These are phyloP conservation scores for Suhomyces ambrosiae DNA, from an alignment of 1,139 yeast species.

Conservation along the genomic window DNA sequence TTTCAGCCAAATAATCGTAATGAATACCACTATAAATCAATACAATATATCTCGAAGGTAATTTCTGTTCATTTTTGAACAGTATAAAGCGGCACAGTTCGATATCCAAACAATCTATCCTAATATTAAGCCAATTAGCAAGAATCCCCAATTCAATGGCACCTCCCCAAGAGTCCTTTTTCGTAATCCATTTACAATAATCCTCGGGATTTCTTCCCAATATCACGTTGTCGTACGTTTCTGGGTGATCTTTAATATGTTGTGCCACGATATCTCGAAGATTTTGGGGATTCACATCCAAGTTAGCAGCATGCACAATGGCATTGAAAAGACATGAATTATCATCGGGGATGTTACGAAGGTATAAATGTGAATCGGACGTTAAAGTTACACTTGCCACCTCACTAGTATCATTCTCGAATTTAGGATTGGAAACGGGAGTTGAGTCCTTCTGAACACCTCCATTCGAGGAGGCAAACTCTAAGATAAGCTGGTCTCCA, in stretches of 20 bases:
- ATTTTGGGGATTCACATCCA: slow-evolving; percentile 35
- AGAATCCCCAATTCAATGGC: slow-evolving; percentile 76
- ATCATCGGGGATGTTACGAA: slow-evolving; percentile 73
- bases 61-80: slow-evolving; percentile 48
- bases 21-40: slow-evolving; percentile 75
- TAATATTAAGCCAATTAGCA: slow-evolving; percentile 53
- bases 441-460: not conserved
- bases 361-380: slow-evolving; percentile 27
- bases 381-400: slow-evolving; percentile 4
- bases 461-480: slow-evolving; percentile 15
- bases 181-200: slow-evolving; percentile 64
- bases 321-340: slow-evolving; percentile 80
- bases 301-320: slow-evolving; percentile 54
- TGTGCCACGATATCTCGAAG: slow-evolving; percentile 51
- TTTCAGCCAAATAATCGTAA: slow-evolving; percentile 58
- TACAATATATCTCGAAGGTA: slow-evolving; percentile 45
- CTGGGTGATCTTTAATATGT: slow-evolving; percentile 46
- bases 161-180: slow-evolving; percentile 80
- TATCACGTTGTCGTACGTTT: slow-evolving; percentile 55
- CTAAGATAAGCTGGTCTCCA: slow-evolving; percentile 60
- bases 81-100: slow-evolving; percentile 62
- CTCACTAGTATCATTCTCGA: not conserved
- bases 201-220: slow-evolving; percentile 54
- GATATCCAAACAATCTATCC: slow-evolving; percentile 67
- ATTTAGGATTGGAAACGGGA: not conserved